Evolutionary conservation across 1,284 basidiomycete species (phyloP), one percentile per base, ranked within the genome.

Genomic region (Boletus sp.): DNA sequence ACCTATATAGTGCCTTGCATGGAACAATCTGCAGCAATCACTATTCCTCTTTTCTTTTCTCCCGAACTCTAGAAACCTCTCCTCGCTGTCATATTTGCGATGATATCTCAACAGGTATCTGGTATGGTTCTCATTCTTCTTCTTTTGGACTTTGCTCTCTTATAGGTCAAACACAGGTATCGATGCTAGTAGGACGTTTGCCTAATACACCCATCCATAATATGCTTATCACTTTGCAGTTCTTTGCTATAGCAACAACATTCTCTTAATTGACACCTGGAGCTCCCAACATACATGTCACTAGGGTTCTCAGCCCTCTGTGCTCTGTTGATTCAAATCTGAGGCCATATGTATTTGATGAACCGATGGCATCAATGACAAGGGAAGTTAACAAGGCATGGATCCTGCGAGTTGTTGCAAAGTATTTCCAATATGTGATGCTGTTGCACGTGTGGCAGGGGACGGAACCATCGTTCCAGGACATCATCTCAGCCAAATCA

Each of bases 221-320:
- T 7, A 23, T 55, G 38, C 47, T 62, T 78, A 83, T 38, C 76
- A 77, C 62, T 80, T 79, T 65, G 77, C 79, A 78, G 94, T 95
- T 33, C 78, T 95, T 54, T 96, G 94, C 73, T 96, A 95, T 77
- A 94, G 92, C 74, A 95, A 94, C 63, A 85, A 89, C 44, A 94
- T 97, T 56, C 82, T 97, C 19, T 84, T 87, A 87, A 87, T 54
- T 83, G 92, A 4, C 76, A 96, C 53, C 92, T 93, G 14, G 83
- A 89, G 16, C 74, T 88, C 19, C 94, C 91, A 0, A 87, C 90
- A 27, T 93, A 90, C 67, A 81, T 93, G 30, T 93, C 92, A 1
- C 73, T 94, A 6, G 88, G 85, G 23, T 90, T 93, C 59, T 89
- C 94, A 0, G 74, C 94, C 37, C 85, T 95, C 59, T 97, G 97